These are phyloP conservation scores for Inga laurina DNA, from an alignment of 306 rosid species.

Conservation along the genomic window DNA sequence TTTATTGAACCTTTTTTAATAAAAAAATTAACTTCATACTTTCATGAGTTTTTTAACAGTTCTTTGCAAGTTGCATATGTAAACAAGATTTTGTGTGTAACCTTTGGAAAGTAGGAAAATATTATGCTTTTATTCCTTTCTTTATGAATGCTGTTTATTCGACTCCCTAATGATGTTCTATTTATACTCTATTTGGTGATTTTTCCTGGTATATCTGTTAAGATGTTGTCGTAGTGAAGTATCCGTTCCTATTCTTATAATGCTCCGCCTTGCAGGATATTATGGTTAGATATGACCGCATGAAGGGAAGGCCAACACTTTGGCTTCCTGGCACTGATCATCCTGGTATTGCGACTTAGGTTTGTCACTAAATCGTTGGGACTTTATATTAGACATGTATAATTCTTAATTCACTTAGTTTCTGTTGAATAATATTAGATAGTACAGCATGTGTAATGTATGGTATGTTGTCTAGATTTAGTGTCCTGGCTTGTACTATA, in stretches of 20 bases:
- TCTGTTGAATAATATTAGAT: neutral
- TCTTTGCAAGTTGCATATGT: slow-evolving; percentile 11
- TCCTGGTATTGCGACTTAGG: slow-evolving; percentile 99
- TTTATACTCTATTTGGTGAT: neutral
- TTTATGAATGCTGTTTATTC: slow-evolving; percentile 22
- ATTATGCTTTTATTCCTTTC: slow-evolving; percentile 10
- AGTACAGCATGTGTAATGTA: neutral
- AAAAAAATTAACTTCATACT: neutral
- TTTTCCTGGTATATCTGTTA: slow-evolving; percentile 15
- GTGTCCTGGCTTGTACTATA: neutral
- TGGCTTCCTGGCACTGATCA: slow-evolving; percentile 99
- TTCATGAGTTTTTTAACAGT: neutral
- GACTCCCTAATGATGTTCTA: neutral
- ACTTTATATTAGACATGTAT: slow-evolving; percentile 18
- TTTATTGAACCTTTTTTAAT: slow-evolving; percentile 6
- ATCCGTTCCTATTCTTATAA: slow-evolving; percentile 2
- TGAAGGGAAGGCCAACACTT: slow-evolving; percentile 96
- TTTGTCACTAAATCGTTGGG: slow-evolving; percentile 37
- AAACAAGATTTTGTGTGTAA: neutral
- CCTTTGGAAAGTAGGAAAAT: neutral
- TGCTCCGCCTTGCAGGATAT: slow-evolving; percentile 67
- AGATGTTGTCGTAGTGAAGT: neutral
- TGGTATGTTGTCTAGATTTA: neutral
- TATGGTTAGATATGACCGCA: slow-evolving; percentile 92
- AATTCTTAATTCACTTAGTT: slow-evolving; percentile 7